Conservation (phyloP, 108 stramenopile genomes). For the Schizochytrium sp. region DNA sequence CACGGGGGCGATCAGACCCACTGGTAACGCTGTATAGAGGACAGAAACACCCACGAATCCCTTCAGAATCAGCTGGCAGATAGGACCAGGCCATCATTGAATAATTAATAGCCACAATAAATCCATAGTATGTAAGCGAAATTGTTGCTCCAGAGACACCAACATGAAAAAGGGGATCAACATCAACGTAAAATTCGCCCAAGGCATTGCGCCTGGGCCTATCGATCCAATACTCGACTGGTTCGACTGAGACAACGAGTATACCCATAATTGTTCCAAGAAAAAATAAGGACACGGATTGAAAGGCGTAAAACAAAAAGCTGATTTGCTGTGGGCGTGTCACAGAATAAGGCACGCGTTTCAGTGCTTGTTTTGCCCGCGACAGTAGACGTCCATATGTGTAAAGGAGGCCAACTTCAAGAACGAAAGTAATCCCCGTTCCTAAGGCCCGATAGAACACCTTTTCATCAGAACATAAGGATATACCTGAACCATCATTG, state of each 20-base stretch:
- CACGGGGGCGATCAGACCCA: neutral
- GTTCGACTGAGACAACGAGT: neutral
- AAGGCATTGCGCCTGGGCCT: neutral
- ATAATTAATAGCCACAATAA: neutral
- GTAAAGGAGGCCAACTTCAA: slow-evolving; percentile 20
- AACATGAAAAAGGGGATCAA: slow-evolving; percentile 10
- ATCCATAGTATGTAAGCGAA: neutral
- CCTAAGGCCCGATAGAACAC: neutral
- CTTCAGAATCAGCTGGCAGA: slow-evolving; percentile 45
- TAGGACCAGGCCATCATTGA: slow-evolving; percentile 1
- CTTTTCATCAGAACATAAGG: neutral
- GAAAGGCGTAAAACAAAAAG: slow-evolving; percentile 38
- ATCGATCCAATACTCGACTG: neutral
- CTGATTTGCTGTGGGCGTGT: slow-evolving; percentile 29
- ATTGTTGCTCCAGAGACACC: neutral
- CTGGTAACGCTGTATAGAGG: neutral
- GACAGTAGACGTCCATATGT: neutral
- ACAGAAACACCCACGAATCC: slow-evolving; percentile 22
- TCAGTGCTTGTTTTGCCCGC: neutral
- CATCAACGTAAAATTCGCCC: slow-evolving; percentile 1
- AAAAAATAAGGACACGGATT: neutral
- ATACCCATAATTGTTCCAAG: neutral
- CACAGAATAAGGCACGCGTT: slow-evolving; percentile 31
- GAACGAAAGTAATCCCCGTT: neutral
- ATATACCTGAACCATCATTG: neutral